These are phyloP conservation scores for Podospora appendiculata DNA, from an alignment of 495 filamentous ascomycete genomes.

Conservation along the genomic window DNA sequence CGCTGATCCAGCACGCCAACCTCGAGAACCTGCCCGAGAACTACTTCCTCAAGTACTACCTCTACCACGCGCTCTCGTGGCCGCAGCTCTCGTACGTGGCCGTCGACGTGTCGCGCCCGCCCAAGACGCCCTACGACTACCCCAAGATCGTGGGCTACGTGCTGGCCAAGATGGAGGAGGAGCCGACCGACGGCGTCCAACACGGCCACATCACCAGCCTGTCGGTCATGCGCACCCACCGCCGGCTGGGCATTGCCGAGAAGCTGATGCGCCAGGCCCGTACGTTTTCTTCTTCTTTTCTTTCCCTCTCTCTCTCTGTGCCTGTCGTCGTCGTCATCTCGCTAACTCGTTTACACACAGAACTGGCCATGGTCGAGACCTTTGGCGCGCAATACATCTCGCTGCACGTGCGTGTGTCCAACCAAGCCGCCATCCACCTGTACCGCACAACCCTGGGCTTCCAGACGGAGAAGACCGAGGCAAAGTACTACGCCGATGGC, in stretches of 20 bases:
- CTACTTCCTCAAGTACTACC: constrained; percentile 99
- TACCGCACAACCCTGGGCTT: constrained; percentile 94
- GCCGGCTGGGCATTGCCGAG: constrained; percentile 85
- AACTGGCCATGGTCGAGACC: constrained; percentile 93
- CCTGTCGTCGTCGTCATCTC: too few relatives aligned
- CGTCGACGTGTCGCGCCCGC: constrained; percentile 75
- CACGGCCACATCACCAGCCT: constrained; percentile 96
- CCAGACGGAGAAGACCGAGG: constrained; percentile 79
- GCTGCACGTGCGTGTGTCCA: constrained; percentile 89
- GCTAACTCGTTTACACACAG: constrained; percentile 30
- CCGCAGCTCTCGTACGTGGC: constrained; percentile 94
- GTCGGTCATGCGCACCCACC: constrained; percentile 93
- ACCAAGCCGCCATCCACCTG: constrained; percentile 79
- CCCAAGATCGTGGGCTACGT: constrained; percentile 99
- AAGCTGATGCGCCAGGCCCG: constrained; percentile 93
- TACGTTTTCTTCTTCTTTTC: constrained; percentile 43
- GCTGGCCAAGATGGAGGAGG: constrained; percentile 98
- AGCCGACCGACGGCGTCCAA: constrained; percentile 80
- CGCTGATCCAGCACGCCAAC: constrained; percentile 94
- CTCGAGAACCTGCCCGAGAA: constrained; percentile 98
- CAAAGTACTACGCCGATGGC: constrained; percentile 96
- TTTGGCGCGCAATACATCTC: constrained; percentile 88
- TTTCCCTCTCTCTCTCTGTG: neutral
- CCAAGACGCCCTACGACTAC: constrained; percentile 72
- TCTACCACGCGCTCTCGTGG: constrained; percentile 98